These are phyloP conservation scores for Arachis hypogaea DNA, from an alignment of 306 rosid species.

Conservation along the genomic window DNA sequence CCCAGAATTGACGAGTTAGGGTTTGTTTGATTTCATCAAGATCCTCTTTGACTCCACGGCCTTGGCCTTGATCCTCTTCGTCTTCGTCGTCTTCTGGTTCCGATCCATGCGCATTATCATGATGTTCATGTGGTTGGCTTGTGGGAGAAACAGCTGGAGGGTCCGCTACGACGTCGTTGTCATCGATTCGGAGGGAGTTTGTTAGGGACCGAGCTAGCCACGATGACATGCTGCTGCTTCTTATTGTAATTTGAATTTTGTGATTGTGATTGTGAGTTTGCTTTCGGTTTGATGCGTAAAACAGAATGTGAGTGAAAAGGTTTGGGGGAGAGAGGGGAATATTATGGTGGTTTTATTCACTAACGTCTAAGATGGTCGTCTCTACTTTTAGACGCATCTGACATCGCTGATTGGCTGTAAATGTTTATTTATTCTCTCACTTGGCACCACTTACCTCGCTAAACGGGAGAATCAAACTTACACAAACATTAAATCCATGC, in stretches of 20 bases:
- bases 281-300: too few relatives aligned
- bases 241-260: neutral
- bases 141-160: constrained; percentile 42
- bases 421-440: too few relatives aligned
- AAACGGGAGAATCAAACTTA: too few relatives aligned
- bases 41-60: constrained; percentile 81
- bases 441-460: too few relatives aligned
- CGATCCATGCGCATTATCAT: constrained; percentile 36
- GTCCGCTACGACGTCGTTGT: constrained; percentile 50
- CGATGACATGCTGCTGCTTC: constrained; percentile 63
- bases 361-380: neutral
- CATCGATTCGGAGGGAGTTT: constrained; percentile 72
- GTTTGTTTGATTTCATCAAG: constrained; percentile 76
- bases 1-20: constrained; percentile 91
- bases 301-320: too few relatives aligned
- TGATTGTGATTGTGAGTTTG: constrained; percentile 37
- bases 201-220: constrained; percentile 87
- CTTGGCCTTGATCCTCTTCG: constrained; percentile 50
- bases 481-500: too few relatives aligned
- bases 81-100: constrained; percentile 44
- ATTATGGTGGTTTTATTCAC: neutral
- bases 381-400: neutral
- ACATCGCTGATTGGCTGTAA: too few relatives aligned
- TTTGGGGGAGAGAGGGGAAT: neutral
- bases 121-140: neutral